Evolutionary conservation across 2,329 filamentous ascomycete genomes (phyloP), one percentile per base, ranked within the genome.

Genomic region (Cordyceps militaris): DNA sequence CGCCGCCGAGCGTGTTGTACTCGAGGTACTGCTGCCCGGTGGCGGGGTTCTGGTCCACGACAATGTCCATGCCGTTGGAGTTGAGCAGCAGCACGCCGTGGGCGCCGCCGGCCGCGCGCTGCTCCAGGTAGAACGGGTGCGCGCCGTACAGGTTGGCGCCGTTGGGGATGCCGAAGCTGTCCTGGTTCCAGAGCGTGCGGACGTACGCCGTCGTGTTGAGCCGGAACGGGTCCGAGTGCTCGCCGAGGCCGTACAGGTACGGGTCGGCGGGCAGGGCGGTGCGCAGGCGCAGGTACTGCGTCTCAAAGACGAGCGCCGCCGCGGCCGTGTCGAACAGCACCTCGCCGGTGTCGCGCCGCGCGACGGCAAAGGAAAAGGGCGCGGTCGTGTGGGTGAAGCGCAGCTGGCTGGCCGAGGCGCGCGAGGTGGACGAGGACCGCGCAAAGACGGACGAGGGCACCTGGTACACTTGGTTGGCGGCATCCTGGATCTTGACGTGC

Each of bases 41-140:
- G 66, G 0, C 72, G 8, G 74, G 71, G 1, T 80, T 81, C 61
- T 83, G 80, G 79, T 63, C 87, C 79, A 92, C 75, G 2, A 91
- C 70, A 7, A 91, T 74, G 63, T 94, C 89, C 70, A 90, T 87
- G 2, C 83, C 85, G 66, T 94, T 89, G 1, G 85, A 79, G 66
- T 92, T 94, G 34, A 90, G 81, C n/a, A 89, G 74, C 67, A 89
- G 93, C 1, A 93, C 83, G 28, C 89, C 89, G 64, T 94, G 89
- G 0, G 87, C 67, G 78, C 79, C 66, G 2, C 59, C 59, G 21
- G 62, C 47, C 3, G n/a, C n/a, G n/a, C 66, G 65, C 30, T 70
- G 66, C 52, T 93, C 89, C 3, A 92, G 74, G 66, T 93, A 94
- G 65, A 92, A 84, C 0, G 89, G 86, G 63, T 94, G 89, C 42